These are phyloP conservation scores for Lactarius deliciosus DNA, from an alignment of 768 basidiomycete genomes.

Conservation along the genomic window DNA sequence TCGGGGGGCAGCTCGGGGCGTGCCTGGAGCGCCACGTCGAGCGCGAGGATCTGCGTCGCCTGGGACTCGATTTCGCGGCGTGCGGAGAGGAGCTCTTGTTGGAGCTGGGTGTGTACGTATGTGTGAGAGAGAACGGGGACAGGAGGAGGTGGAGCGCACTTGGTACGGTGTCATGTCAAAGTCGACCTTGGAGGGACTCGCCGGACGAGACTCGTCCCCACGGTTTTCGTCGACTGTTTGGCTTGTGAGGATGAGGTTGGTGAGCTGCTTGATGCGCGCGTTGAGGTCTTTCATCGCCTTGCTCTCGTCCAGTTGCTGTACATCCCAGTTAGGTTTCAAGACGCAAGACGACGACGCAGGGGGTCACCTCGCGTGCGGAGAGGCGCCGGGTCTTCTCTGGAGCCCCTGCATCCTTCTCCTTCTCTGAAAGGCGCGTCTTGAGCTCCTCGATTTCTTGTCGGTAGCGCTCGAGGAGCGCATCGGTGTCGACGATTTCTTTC, in stretches of 20 bases:
- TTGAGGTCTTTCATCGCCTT: slow-evolving; percentile 85
- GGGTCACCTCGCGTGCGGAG: slow-evolving; percentile 47
- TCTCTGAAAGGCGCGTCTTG: slow-evolving; percentile 65
- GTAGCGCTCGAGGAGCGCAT: slow-evolving; percentile 91
- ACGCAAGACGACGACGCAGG: background rate
- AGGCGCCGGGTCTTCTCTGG: slow-evolving; percentile 43
- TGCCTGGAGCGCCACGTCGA: slow-evolving; percentile 73
- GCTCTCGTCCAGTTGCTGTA: slow-evolving; percentile 78
- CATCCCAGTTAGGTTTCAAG: slow-evolving; percentile 14
- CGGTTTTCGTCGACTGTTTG: slow-evolving; percentile 72
- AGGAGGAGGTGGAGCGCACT: slow-evolving; percentile 40
- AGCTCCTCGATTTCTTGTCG: slow-evolving; percentile 93
- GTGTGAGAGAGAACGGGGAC: background rate
- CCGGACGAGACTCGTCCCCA: slow-evolving; percentile 71
- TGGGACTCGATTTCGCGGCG: slow-evolving; percentile 79
- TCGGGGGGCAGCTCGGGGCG: slow-evolving; percentile 65
- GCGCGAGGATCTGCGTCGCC: slow-evolving; percentile 76
- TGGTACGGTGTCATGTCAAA: slow-evolving; percentile 89
- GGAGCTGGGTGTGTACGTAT: slow-evolving; percentile 52
- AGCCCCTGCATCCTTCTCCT: slow-evolving; percentile 57
- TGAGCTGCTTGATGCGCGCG: slow-evolving; percentile 74
- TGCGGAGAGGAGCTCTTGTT: slow-evolving; percentile 83
- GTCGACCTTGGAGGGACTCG: slow-evolving; percentile 84
- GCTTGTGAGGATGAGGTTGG: slow-evolving; percentile 82
- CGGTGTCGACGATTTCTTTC: slow-evolving; percentile 92